phyloP scores from a whole-genome alignment of 1,139 yeast species.

The Scheffersomyces stambukii region DNA sequence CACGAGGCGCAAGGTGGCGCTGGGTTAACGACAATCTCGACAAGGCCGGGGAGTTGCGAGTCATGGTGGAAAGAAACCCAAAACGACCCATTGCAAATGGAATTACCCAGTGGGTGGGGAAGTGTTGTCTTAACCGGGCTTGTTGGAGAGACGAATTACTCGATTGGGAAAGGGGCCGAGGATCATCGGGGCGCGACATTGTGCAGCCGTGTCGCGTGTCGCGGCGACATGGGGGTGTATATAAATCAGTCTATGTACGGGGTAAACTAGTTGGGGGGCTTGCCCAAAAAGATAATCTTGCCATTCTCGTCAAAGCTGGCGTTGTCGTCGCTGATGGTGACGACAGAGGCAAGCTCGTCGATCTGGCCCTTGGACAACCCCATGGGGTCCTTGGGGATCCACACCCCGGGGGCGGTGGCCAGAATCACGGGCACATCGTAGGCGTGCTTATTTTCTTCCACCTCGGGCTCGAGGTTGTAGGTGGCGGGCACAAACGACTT shows the following conservation, averaged over 20 bases:
- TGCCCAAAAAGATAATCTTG: conserved; percentile 47
- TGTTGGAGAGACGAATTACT: no score
- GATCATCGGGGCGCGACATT: no score
- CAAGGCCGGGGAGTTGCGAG: conserved; percentile 13
- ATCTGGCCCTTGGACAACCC: conserved; percentile 69
- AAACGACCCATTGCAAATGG: no score
- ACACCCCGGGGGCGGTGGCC: conserved; percentile 63
- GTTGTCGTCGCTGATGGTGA: conserved; percentile 60
- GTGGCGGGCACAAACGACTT: conserved; percentile 53
- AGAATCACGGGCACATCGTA: conserved; percentile 72
- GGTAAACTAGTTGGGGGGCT: conserved; percentile 59
- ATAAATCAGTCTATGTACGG: no score
- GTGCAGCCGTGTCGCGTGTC: no score
- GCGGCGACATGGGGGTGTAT: no score
- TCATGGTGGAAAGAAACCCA: no score
- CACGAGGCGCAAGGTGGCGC: no score
- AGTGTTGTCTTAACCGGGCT: no score
- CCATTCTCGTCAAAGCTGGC: conserved; percentile 63
- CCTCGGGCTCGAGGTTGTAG: conserved; percentile 27
- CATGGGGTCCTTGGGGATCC: conserved; percentile 86
- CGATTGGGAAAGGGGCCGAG: no score
- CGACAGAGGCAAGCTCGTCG: conserved; percentile 39
- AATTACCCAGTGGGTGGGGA: no score
- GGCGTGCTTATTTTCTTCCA: conserved; percentile 32
- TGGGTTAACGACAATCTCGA: conserved; percentile 17